These are phyloP conservation scores for Litchi chinensis DNA, from an alignment of 345 rosid genomes.

Conservation along the genomic window DNA sequence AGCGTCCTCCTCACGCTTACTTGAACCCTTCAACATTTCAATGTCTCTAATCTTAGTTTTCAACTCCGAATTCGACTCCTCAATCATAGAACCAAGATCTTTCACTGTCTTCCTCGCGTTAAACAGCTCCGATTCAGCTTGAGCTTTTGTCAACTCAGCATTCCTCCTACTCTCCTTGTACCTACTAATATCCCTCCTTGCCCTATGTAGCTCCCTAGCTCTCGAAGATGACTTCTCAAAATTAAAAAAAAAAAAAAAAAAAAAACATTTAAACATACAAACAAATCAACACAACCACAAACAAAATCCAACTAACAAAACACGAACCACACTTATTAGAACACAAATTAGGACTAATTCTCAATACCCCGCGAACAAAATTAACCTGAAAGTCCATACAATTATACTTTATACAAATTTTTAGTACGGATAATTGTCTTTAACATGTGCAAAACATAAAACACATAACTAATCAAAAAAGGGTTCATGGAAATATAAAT, in stretches of 20 bases:
- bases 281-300: neutral
- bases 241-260: slow-evolving; percentile 10
- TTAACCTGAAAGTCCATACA: too few relatives aligned
- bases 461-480: neutral
- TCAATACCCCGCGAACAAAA: too few relatives aligned
- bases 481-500: neutral
- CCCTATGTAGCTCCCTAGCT: slow-evolving; percentile 61
- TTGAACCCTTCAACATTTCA: slow-evolving; percentile 33
- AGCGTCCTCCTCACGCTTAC: slow-evolving; percentile 21
- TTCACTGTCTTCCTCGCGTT: slow-evolving; percentile 43
- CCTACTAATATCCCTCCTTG: slow-evolving; percentile 48
- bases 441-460: too few relatives aligned
- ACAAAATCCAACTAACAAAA: neutral
- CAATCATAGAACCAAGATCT: slow-evolving; percentile 49
- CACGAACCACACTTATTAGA: neutral
- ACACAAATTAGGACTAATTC: neutral
- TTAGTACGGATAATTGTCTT: too few relatives aligned
- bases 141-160: slow-evolving; percentile 45
- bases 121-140: slow-evolving; percentile 61
- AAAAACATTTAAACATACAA: too few relatives aligned
- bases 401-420: too few relatives aligned
- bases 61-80: slow-evolving; percentile 42
- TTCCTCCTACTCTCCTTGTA: slow-evolving; percentile 54
- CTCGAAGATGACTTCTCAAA: slow-evolving; percentile 46
- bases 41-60: slow-evolving; percentile 29